A percentile compares a stretch with the other conserved stretches of the same genome.
These are phyloP conservation scores for Aspergillus indologenus DNA, from an alignment of 495 filamentous ascomycete species.

Conservation along the genomic window DNA sequence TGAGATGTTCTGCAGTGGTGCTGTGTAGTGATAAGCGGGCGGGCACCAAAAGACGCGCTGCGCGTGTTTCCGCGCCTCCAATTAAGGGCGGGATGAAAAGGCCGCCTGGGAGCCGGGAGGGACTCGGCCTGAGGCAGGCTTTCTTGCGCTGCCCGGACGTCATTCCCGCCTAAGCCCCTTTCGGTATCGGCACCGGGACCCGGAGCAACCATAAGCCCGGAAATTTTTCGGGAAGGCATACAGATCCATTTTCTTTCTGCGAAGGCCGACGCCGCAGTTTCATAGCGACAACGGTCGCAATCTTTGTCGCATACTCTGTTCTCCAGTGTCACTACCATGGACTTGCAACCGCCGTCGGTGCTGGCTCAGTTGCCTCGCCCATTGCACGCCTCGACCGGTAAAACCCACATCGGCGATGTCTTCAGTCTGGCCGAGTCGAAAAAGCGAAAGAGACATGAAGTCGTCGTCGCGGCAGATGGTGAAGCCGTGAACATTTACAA, in stretches of 20 bases:
- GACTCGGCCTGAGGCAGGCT: constrained; percentile 5
- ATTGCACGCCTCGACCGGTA: constrained; percentile 56
- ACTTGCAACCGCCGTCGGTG: constrained; percentile 48
- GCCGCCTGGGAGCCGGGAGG: background rate
- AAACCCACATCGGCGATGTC: constrained; percentile 66
- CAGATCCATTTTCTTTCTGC: constrained; percentile 25
- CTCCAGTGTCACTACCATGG: constrained; percentile 31
- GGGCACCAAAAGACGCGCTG: background rate
- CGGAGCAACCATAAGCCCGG: constrained; percentile 36
- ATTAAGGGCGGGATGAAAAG: background rate
- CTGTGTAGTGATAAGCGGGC: no score
- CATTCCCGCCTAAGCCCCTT: constrained; percentile 12
- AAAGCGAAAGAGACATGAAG: constrained; percentile 84
- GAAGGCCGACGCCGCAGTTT: constrained; percentile 13
- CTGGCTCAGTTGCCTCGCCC: constrained; percentile 66
- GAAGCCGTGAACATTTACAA: constrained; percentile 92
- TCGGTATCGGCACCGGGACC: background rate
- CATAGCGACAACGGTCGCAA: constrained; percentile 21
- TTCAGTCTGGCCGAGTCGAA: constrained; percentile 65
- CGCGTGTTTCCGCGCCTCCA: constrained; percentile 17
- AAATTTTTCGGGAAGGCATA: constrained; percentile 45
- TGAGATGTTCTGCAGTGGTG: background rate
- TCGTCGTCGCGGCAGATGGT: constrained; percentile 83
- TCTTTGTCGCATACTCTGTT: constrained; percentile 8
- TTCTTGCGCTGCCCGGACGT: constrained; percentile 1